Evolutionary conservation across 257 asterid species (phyloP).

Genomic region (Buddleja alternifolia): DNA sequence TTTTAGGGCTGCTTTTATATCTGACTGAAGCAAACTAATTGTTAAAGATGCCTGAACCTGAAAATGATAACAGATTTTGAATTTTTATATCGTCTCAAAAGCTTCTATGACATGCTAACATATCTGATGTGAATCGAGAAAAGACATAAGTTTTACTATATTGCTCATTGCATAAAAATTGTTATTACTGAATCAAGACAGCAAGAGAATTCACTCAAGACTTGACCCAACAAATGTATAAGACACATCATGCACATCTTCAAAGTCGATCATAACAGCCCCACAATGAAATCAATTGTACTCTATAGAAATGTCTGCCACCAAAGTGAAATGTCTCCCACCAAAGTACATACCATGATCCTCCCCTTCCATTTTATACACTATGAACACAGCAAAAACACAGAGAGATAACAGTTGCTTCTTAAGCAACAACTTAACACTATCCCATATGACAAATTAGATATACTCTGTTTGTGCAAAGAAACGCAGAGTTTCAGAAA

Average conservation of each 20-base stretch:
- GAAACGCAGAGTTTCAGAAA: slow-evolving; percentile 9
- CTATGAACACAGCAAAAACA: slow-evolving; percentile 13
- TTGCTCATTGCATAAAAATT: slow-evolving; percentile 1
- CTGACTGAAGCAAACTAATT: slow-evolving; percentile 90
- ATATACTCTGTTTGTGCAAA: slow-evolving; percentile 2
- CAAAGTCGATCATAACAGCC: slow-evolving; percentile 18
- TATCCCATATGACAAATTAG: neutral
- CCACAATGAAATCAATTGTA: slow-evolving; percentile 19
- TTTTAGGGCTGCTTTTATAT: slow-evolving; percentile 85
- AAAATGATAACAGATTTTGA: slow-evolving; percentile 29
- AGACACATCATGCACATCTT: slow-evolving; percentile 18
- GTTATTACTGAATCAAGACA: slow-evolving; percentile 9
- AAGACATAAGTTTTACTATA: slow-evolving; percentile 3
- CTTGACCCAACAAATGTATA: slow-evolving; percentile 2
- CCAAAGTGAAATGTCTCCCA: slow-evolving; percentile 8
- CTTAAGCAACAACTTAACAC: slow-evolving; percentile 12
- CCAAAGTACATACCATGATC: neutral
- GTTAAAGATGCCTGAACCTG: slow-evolving; percentile 95
- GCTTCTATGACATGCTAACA: slow-evolving; percentile 10
- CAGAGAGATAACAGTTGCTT: slow-evolving; percentile 15
- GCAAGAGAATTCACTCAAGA: slow-evolving; percentile 2
- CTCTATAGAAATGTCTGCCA: slow-evolving; percentile 15
- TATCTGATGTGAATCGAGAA: neutral
- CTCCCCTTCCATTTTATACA: slow-evolving; percentile 10
- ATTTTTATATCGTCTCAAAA: slow-evolving; percentile 20